Conservation (phyloP, 768 basidiomycete species). For the Pisolithus microcarpus region DNA sequence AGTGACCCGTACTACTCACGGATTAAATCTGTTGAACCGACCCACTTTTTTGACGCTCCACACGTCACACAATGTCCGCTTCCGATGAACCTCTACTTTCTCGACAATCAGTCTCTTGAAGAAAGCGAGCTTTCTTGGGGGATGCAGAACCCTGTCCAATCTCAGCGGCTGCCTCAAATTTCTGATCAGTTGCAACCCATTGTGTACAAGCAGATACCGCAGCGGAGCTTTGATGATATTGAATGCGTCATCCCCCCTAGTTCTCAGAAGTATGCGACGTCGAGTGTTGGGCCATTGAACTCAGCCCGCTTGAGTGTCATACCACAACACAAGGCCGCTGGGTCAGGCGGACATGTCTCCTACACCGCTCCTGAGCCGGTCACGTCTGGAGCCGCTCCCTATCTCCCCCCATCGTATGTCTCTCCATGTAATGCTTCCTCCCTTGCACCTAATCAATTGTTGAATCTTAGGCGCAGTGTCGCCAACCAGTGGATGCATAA, state of each 20-base stretch:
- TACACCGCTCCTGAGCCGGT: background rate
- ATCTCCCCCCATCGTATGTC: constrained; percentile 11
- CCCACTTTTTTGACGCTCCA: constrained; percentile 22
- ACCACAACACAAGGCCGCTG: background rate
- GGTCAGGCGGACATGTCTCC: background rate
- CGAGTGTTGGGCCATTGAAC: constrained; percentile 5
- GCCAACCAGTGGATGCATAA: constrained; percentile 16
- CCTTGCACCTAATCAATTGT: background rate
- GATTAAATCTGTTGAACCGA: constrained; percentile 6
- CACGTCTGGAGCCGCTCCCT: background rate
- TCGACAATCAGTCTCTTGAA: background rate
- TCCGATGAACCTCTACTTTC: constrained; percentile 14
- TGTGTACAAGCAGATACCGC: background rate
- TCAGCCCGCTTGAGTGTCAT: constrained; percentile 4
- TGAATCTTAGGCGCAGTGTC: constrained; percentile 6
- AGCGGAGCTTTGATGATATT: constrained; percentile 8
- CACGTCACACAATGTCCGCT: constrained; percentile 23
- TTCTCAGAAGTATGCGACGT: constrained; percentile 8
- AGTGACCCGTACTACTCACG: constrained; percentile 9
- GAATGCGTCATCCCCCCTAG: constrained; percentile 2
- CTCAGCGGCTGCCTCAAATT: constrained; percentile 1
- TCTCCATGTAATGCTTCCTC: background rate
- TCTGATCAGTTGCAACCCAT: constrained; percentile 3
- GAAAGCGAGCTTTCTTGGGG: constrained; percentile 5
- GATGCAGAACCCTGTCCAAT: background rate